These are phyloP conservation scores for Ceratocystis huliohia DNA, from an alignment of 2,329 filamentous ascomycete species.

Conservation along the genomic window DNA sequence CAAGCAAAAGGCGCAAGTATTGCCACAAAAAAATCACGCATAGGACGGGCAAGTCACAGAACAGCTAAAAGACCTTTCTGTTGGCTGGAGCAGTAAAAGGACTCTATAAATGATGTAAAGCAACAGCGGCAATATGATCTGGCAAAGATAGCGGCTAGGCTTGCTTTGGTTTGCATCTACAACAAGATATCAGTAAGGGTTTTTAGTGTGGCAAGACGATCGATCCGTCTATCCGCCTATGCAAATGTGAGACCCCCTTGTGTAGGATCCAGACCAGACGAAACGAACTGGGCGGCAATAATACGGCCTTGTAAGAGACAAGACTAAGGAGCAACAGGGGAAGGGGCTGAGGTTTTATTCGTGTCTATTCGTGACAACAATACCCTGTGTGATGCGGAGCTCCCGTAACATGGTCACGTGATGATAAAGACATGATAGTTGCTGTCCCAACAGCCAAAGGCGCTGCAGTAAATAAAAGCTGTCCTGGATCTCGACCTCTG, in stretches of 20 bases:
- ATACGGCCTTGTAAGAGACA: too few species aligned
- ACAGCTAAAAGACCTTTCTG: background rate
- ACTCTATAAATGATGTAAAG: background rate
- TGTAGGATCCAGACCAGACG: background rate
- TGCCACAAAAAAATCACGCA: background rate
- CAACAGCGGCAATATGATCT: background rate
- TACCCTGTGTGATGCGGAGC: background rate
- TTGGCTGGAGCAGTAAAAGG: background rate
- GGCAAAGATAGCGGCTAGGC: too few species aligned
- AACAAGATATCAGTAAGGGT: background rate
- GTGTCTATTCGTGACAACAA: too few species aligned
- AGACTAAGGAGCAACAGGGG: too few species aligned
- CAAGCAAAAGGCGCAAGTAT: background rate
- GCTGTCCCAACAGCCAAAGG: constrained; percentile 24
- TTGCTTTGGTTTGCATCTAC: background rate
- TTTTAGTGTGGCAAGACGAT: background rate
- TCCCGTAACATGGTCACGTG: background rate
- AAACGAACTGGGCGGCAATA: background rate
- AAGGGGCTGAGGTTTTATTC: too few species aligned
- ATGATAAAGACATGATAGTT: constrained; percentile 14
- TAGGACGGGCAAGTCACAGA: background rate
- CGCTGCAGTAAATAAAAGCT: constrained; percentile 36
- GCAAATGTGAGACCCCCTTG: background rate
- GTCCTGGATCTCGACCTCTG: background rate
- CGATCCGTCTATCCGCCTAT: background rate